Base-by-base conservation (phyloP, 1,139 yeast genomes). In the Kluyveromyces marxianus region DNA sequence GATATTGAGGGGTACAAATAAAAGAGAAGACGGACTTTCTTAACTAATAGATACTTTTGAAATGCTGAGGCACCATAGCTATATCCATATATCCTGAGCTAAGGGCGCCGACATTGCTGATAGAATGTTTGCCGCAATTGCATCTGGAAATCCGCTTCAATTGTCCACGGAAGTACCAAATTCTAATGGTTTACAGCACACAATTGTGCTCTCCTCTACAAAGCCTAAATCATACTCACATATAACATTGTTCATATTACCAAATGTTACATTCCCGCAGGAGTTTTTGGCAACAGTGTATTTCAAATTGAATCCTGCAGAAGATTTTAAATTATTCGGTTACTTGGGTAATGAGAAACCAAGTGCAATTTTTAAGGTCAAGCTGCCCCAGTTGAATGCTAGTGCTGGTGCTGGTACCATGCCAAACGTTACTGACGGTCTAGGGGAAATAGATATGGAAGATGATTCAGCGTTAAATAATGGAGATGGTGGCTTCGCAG, bases 301-400 rank as follows among this genome's bases (percentile, higher is more conserved):
- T 65, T 90, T 89, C 66, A 96, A 92, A 62, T 67, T 89, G 47
- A 57, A 60, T 30, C 95, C 96, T 1, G 75, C 75, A 27, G 71
- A 73, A 44, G 96, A 86, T 34, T 92, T 88, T 66, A 78, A 79
- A 54, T 68, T 92, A 24, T 74, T 92, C 41, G 98, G 98, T 62
- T 86, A 69, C 7, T 67, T 94, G 38, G 79, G 85, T 38, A 73
- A 78, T 2, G 68, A 68, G 37, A 92, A 92, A 61, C 97, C 95
- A 25, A 85, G 96, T 47, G 96, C 97, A 0, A 92, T 92, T 5
- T 92, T 86, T 70, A 84, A 82, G 59, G 74, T 92, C 50, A 84
- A 79, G 42, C 62, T 81, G 70, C 60, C 67, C 26, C 48, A 52
- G 41, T 44, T 60, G 6, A 45, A 52, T 28, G 39, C 48, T 10